Evolutionary conservation across 139 green algal species (phyloP), one percentile per base, ranked within the genome.

Genomic region (Volvox africanus): DNA sequence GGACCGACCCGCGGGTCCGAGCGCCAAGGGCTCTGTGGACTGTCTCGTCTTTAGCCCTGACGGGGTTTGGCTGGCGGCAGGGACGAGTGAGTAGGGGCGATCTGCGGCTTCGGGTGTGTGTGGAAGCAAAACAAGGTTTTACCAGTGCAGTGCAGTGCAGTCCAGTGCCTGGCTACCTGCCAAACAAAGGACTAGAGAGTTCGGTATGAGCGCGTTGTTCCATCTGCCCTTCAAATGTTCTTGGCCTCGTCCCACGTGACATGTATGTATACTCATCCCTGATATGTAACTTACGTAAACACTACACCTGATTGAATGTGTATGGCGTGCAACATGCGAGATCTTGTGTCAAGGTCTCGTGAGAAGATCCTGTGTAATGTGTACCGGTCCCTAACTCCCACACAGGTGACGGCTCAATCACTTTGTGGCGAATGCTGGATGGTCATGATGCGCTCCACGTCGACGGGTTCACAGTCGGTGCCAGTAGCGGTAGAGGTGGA

Each of bases 401-500:
- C 26, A n/a, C 80, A 86, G 80, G 55, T 44, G 80, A 86, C 18
- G 55, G 55, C 6, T 35, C 55, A n/a, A 37, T 86, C 28, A 86
- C 80, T 0, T 44, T 86, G 28, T 86, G 80, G 80, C 26, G 22
- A 14, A 55, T 86, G 26, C 28, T 28, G 79, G 22, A 85, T 21
- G 79, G 24, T 14, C 37, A 55, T 55, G 44, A 55, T 55, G 44
- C 44, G 5, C 44, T 55, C 44, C 9, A 9, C 44, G 44, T 5
- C 44, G 44, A 55, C 9, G 44, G 44, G 9, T 55, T 55, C 67
- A 12, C 22, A 75, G 67, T 28, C 14, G 67, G 6, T 35, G 28
- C 24, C 35, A 32, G 73, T 35, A 33, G 73, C 26, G 73, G 73
- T 2, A 18, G 73, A 22, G 13, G 73, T 37, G 73, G n/a, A 80